These are phyloP conservation scores for Penicillium frequentans DNA, from an alignment of 2,329 filamentous ascomycete genomes.

Conservation along the genomic window DNA sequence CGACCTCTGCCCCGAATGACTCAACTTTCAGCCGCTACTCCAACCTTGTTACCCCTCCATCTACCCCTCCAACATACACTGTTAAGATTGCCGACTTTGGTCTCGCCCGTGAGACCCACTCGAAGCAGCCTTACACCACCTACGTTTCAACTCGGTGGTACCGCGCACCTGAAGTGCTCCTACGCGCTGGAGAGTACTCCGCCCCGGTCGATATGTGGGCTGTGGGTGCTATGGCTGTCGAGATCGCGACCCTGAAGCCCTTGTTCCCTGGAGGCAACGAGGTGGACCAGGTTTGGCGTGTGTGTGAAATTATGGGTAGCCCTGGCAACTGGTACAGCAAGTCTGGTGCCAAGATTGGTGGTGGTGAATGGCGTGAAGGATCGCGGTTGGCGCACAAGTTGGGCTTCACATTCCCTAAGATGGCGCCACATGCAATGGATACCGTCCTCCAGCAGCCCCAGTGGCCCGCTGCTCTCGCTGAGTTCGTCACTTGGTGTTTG, in stretches of 20 bases:
- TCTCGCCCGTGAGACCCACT: conserved; percentile 94
- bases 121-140: conserved; percentile 93
- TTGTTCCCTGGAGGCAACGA: conserved; percentile 97
- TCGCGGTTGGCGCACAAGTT: conserved; percentile 90
- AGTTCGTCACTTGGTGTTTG: conserved; percentile 97
- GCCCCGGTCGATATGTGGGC: conserved; percentile 99
- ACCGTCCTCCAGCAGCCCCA: conserved; percentile 86
- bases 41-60: conserved; percentile 86
- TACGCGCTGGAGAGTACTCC: conserved; percentile 94
- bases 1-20: conserved; percentile 81
- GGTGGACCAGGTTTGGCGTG: conserved; percentile 97
- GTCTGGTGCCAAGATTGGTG: conserved; percentile 78
- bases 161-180: conserved; percentile 84
- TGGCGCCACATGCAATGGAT: conserved; percentile 96
- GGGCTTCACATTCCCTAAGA: conserved; percentile 97
- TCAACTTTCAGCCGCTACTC: conserved; percentile 94
- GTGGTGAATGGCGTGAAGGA: conserved; percentile 96
- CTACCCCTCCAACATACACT: conserved; percentile 88
- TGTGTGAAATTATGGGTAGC: conserved; percentile 99
- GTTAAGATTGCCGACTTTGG: conserved; percentile 99
- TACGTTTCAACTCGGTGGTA: conserved; percentile 99
- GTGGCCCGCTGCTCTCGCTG: conserved; percentile 83
- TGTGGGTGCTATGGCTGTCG: conserved; percentile 96
- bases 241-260: conserved; percentile 93
- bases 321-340: conserved; percentile 98